phyloP scores from a whole-genome alignment of 2,329 filamentous ascomycete species.

The Colletotrichum tropicale region DNA sequence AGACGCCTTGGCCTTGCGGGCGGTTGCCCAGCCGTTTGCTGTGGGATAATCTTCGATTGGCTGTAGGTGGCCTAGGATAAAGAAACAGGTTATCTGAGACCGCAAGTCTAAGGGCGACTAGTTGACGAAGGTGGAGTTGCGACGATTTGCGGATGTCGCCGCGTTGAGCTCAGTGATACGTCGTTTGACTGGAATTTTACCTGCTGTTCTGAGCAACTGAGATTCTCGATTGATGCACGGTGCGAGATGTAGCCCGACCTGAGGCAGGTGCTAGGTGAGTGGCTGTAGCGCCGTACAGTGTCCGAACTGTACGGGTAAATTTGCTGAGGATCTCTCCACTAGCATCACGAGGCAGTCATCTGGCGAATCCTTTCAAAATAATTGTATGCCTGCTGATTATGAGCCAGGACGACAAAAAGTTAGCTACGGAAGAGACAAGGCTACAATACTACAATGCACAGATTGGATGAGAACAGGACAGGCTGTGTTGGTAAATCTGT shows the following conservation, averaged over 20 bases:
- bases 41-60: neutral
- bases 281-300: neutral
- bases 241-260: neutral
- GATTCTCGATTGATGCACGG: neutral
- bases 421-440: neutral
- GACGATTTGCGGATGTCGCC: neutral
- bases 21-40: neutral
- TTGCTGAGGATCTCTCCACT: neutral
- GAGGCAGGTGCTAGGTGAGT: neutral
- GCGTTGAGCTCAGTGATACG: neutral
- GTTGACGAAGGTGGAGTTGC: neutral
- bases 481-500: neutral
- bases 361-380: neutral
- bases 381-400: neutral
- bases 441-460: neutral
- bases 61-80: neutral
- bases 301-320: neutral
- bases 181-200: constrained; percentile 5
- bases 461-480: neutral
- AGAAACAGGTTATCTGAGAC: neutral
- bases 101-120: neutral
- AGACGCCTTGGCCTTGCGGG: neutral
- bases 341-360: neutral
- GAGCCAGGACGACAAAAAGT: neutral
- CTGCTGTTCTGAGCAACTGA: constrained; percentile 2